phyloP scores from a whole-genome alignment of 2,329 filamentous ascomycete genomes.

The Ceratocystis lukuohia region DNA sequence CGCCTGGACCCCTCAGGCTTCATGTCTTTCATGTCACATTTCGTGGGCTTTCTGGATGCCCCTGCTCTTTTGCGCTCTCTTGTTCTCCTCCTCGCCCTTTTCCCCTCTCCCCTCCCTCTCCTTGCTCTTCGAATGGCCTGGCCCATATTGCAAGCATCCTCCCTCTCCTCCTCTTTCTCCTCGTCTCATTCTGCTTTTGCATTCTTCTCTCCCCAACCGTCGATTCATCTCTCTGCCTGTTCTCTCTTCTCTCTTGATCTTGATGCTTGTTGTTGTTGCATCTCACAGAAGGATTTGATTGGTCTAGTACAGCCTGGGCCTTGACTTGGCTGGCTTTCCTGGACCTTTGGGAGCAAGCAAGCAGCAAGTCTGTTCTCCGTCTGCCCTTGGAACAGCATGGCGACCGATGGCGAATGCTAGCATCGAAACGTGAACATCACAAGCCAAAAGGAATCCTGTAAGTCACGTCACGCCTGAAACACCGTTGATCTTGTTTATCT shows the following conservation, averaged over 20 bases:
- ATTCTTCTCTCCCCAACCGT: background rate
- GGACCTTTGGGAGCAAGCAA: too few relatives aligned
- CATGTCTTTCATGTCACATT: background rate
- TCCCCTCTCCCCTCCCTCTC: background rate
- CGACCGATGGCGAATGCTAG: background rate
- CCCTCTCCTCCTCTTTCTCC: background rate
- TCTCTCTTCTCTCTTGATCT: background rate
- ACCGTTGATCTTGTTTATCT: constrained; percentile 1
- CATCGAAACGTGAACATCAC: background rate
- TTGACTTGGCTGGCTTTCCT: too few relatives aligned
- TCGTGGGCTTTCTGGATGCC: too few relatives aligned
- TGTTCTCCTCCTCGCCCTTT: background rate
- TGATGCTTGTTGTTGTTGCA: background rate
- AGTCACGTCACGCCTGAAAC: background rate
- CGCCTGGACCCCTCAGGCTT: background rate
- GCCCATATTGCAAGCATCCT: background rate
- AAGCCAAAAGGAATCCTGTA: background rate
- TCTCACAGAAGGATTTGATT: background rate
- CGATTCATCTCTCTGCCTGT: background rate
- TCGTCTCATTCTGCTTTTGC: background rate
- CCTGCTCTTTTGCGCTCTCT: background rate
- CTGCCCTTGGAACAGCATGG: background rate
- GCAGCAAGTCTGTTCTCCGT: too few relatives aligned
- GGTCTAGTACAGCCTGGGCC: background rate
- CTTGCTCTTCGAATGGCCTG: background rate